Conservation (phyloP, 805 yeast species). For the Sporopachydermia quercuum region DNA sequence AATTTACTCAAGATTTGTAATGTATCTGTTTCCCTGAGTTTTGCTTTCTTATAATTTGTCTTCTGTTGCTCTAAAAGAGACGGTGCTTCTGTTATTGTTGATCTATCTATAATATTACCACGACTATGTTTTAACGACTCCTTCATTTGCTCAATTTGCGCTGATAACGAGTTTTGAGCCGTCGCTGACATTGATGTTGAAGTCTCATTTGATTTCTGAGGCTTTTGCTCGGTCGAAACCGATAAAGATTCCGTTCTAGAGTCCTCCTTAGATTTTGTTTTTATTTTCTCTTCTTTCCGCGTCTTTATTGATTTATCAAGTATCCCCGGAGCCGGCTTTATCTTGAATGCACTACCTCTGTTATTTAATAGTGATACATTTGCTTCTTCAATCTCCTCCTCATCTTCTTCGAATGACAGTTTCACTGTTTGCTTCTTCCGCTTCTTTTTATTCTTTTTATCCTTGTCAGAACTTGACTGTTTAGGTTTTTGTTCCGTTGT, state of each 20-base stretch:
- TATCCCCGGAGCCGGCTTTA: conserved; percentile 13
- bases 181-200: conserved; percentile 1
- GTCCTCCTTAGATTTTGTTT: neutral
- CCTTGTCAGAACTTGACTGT: too few species aligned
- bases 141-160: neutral
- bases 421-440: conserved; percentile 20
- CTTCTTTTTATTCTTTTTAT: conserved; percentile 8
- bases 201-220: conserved; percentile 4
- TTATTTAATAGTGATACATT: conserved; percentile 7
- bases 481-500: conserved; percentile 3
- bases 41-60: conserved; percentile 3
- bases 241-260: neutral
- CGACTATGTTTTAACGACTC: neutral
- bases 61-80: neutral
- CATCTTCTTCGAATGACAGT: conserved; percentile 26
- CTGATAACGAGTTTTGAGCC: neutral
- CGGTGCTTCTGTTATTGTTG: neutral
- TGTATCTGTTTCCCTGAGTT: conserved; percentile 17
- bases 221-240: conserved; percentile 7
- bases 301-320: too few species aligned
- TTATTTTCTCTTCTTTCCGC: conserved; percentile 1
- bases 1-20: conserved; percentile 15
- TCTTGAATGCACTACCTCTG: conserved; percentile 9
- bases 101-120: neutral
- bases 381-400: conserved; percentile 19